Base-by-base conservation (phyloP, 2,329 filamentous ascomycete genomes). In the Fusarium camptoceras region DNA sequence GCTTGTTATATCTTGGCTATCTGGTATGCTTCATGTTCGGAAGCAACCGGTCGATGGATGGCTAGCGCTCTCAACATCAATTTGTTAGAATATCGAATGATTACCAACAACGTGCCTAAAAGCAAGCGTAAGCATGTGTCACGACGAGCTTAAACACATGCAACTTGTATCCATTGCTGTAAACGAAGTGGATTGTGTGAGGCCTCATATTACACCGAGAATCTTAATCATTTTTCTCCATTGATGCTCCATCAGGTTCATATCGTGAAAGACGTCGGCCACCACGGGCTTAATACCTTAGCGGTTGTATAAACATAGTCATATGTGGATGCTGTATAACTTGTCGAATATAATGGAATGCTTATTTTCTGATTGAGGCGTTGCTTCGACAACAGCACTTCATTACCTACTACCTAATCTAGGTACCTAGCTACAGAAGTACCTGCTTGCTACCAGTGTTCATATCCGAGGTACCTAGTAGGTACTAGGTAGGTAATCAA, bases 1-100 rank as follows among this genome's bases (percentile, higher is more conserved):
- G 39, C 41, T 54, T 70, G 56, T 63, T 48, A 53, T 55, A 49
- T 53, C 37, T 51, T 59, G 68, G 54, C 63, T 53, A 50, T 49
- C 20, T 44, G 53, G 28, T 30, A 30, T 30, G 34, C 67, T 37
- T 24, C 39, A 48, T 54, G 27, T 50, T 67, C 54, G 66, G 57
- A 48, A 70, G 39, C 53, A 49, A 61, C 56, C 39, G 62, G 58
- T 27, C n/a, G 34, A 28, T 53, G 67, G 34, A 28, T 53, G 67
- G 60, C 50, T 49, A 37, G 44, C 48, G 39, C 30, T 49, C 37
- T 50, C 39, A 25, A 39, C 27, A 39, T 57, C 27, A 64, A 59
- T 34, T 58, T 47, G 30, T 24, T 37, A 18, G 34, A 37, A 37
- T 12, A 37, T 37, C 18, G 34, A n/a, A n/a, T 37, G 11, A 37